Percentiles rank a stretch among this genome's conserved stretches.
Conservation (phyloP, 768 basidiomycete species). For the Leccinum broughii region DNA sequence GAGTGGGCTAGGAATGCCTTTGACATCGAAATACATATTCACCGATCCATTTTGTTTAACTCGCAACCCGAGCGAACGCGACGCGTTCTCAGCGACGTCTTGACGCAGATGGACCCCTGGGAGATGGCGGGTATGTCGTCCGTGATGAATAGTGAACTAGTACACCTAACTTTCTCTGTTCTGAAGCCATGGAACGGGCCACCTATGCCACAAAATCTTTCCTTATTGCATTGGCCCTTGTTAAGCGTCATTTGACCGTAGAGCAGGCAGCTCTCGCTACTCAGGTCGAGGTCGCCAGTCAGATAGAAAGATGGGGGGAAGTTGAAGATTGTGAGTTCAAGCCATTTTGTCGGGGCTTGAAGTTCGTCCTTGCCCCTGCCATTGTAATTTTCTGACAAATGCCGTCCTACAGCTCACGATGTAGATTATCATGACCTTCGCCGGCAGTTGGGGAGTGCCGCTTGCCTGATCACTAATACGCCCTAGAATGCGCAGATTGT, state of each 20-base stretch:
- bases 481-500: slow-evolving; percentile 19
- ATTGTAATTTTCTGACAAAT: slow-evolving; percentile 14
- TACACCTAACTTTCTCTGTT: not conserved
- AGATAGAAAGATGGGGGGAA: slow-evolving; percentile 98
- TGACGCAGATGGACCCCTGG: slow-evolving; percentile 74
- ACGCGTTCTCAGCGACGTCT: slow-evolving; percentile 52
- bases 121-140: slow-evolving; percentile 77
- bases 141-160: not conserved
- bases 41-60: slow-evolving; percentile 69
- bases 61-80: slow-evolving; percentile 72
- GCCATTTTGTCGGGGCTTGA: slow-evolving; percentile 2
- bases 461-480: slow-evolving; percentile 52
- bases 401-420: slow-evolving; percentile 77
- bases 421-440: slow-evolving; percentile 96
- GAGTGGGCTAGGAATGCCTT: slow-evolving; percentile 74
- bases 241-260: slow-evolving; percentile 70
- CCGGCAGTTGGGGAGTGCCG: slow-evolving; percentile 78
- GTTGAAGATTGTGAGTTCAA: slow-evolving; percentile 91
- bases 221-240: slow-evolving; percentile 81
- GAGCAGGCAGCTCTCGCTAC: slow-evolving; percentile 85
- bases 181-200: slow-evolving; percentile 84
- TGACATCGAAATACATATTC: slow-evolving; percentile 63
- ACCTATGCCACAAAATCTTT: slow-evolving; percentile 91
- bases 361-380: slow-evolving; percentile 1
- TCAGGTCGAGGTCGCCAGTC: slow-evolving; percentile 91